phyloP scores from a whole-genome alignment of 352 stramenopile species.

The Phytophthora europaea region DNA sequence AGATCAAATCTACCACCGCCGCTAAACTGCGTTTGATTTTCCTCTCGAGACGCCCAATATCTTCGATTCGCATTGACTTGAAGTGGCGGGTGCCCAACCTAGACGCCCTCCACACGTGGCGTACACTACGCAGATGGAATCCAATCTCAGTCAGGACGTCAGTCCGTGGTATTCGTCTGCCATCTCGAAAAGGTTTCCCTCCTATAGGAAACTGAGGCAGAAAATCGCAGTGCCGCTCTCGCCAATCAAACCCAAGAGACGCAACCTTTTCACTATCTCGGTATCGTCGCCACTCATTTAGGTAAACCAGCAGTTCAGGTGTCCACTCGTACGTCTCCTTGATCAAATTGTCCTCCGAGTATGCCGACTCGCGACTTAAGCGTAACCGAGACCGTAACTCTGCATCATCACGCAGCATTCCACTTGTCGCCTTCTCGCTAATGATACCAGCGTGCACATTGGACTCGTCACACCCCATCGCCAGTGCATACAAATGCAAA shows the following conservation, averaged over 20 bases:
- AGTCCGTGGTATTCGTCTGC: slow-evolving; percentile 22
- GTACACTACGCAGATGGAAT: slow-evolving; percentile 24
- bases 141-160: slow-evolving; percentile 47
- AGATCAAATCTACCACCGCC: slow-evolving; percentile 46
- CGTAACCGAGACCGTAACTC: slow-evolving; percentile 22
- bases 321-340: slow-evolving; percentile 54
- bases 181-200: background rate
- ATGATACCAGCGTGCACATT: slow-evolving; percentile 33
- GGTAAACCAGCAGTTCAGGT: slow-evolving; percentile 54
- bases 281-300: slow-evolving; percentile 51
- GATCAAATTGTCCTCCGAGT: slow-evolving; percentile 39
- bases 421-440: slow-evolving; percentile 27
- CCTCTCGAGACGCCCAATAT: slow-evolving; percentile 49
- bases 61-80: slow-evolving; percentile 41
- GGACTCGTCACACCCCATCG: slow-evolving; percentile 41
- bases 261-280: background rate
- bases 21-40: slow-evolving; percentile 56
- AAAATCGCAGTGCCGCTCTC: slow-evolving; percentile 31
- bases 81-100: slow-evolving; percentile 33
- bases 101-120: slow-evolving; percentile 38
- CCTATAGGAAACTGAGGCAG: slow-evolving; percentile 26
- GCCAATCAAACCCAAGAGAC: slow-evolving; percentile 35
- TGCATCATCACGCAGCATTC: slow-evolving; percentile 19
- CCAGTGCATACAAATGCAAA: slow-evolving; percentile 55
- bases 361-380: slow-evolving; percentile 9